Evolutionary conservation across 495 filamentous ascomycete species (phyloP).

Genomic region (Terfezia boudieri): DNA sequence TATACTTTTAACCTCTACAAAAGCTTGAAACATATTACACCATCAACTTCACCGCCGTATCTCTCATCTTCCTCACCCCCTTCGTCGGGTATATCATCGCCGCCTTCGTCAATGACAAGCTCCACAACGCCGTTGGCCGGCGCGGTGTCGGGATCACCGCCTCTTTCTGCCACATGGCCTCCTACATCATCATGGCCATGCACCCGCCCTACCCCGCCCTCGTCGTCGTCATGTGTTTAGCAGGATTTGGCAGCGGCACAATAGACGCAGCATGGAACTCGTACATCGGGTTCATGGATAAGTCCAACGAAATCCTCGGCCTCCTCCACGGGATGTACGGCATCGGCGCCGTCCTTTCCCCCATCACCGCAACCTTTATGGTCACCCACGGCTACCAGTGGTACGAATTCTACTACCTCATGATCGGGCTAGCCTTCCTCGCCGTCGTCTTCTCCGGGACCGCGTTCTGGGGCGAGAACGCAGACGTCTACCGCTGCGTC

Average conservation of each 20-base stretch:
- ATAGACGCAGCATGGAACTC: conserved; percentile 52
- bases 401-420: conserved; percentile 38
- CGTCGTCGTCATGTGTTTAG: conserved; percentile 38
- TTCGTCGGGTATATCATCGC: conserved; percentile 55
- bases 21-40: conserved; percentile 38
- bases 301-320: conserved; percentile 39
- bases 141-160: conserved; percentile 37
- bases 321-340: conserved; percentile 49
- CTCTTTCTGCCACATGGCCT: conserved; percentile 26
- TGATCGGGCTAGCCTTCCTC: conserved; percentile 27
- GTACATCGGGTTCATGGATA: conserved; percentile 46
- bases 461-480: conserved; percentile 31
- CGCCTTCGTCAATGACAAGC: conserved; percentile 37
- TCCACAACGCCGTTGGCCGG: conserved; percentile 38
- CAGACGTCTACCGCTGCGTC: background rate
- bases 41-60: conserved; percentile 48
- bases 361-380: conserved; percentile 47
- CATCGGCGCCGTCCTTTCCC: conserved; percentile 44
- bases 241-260: conserved; percentile 43
- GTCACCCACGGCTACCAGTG: conserved; percentile 30
- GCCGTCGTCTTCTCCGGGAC: conserved; percentile 30
- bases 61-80: conserved; percentile 55
- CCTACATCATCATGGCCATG: conserved; percentile 40
- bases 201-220: conserved; percentile 47
- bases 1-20: background rate